A percentile compares a stretch with the other conserved stretches of the same genome.
Evolutionary conservation across 257 asterid species (phyloP).

Genomic region (Solanum tacnaense): DNA sequence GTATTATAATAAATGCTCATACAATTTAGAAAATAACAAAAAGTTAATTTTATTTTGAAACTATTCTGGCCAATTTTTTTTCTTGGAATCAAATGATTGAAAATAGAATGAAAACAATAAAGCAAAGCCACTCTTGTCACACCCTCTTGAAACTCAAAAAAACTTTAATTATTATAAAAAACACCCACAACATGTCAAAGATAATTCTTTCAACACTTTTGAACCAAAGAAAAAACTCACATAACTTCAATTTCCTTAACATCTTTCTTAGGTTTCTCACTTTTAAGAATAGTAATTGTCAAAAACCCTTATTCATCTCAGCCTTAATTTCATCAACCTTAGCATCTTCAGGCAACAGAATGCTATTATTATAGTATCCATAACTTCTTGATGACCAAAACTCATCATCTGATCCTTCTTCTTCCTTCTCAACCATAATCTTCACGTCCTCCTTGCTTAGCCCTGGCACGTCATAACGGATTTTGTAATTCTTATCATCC

Average conservation of each 20-base stretch:
- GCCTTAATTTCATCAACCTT: conserved; percentile 44
- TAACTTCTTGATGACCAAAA: conserved; percentile 28
- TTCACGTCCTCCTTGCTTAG: conserved; percentile 48
- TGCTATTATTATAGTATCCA: conserved; percentile 32
- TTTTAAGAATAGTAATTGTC: conserved; percentile 30
- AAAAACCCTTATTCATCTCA: conserved; percentile 49
- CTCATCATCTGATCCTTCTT: conserved; percentile 35
- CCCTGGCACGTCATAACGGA: conserved; percentile 45
- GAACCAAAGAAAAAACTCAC: neutral
- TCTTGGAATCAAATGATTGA: no score
- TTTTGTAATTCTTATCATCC: conserved; percentile 39
- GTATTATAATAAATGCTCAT: no score
- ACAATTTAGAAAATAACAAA: no score
- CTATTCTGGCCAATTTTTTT: no score
- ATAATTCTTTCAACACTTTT: neutral
- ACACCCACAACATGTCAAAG: neutral
- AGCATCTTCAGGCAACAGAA: conserved; percentile 43
- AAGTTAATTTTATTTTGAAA: no score
- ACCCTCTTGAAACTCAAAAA: neutral
- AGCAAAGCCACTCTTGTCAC: neutral
- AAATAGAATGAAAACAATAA: neutral
- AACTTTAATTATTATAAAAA: neutral
- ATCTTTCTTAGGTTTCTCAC: conserved; percentile 29
- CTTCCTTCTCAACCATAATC: conserved; percentile 26
- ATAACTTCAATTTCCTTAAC: conserved; percentile 37